These are phyloP conservation scores for Bassia scoparia DNA, from an alignment of 148 eudicot species.

Conservation along the genomic window DNA sequence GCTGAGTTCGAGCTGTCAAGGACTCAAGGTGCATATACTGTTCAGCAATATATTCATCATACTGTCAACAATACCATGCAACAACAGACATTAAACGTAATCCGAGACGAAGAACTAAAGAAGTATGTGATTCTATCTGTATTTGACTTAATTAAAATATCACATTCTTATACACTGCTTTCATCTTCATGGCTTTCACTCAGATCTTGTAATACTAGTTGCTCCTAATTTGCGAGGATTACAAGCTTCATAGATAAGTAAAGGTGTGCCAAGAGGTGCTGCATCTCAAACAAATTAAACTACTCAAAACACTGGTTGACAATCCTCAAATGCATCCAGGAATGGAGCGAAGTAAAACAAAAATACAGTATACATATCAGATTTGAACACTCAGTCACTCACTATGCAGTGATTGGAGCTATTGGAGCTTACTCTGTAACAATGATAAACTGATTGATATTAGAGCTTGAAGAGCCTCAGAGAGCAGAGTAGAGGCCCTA, in stretches of 20 bases:
- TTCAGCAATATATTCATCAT: not conserved
- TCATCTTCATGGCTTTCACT: not conserved
- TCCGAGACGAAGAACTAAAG: not conserved
- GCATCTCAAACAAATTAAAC: not conserved
- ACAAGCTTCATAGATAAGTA: not conserved
- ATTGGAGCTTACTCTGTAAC: too few species aligned
- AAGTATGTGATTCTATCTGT: too few species aligned
- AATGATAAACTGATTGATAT: not conserved
- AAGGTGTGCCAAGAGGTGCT: not conserved
- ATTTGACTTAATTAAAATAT: not conserved
- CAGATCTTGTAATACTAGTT: not conserved
- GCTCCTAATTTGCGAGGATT: not conserved
- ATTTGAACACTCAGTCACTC: not conserved
- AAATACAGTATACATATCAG: not conserved
- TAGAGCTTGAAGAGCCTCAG: too few species aligned
- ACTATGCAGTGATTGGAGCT: not conserved
- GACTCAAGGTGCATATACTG: not conserved
- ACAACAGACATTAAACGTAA: not conserved
- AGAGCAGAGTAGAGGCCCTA: too few species aligned
- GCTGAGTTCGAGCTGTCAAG: too few species aligned
- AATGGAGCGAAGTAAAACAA: not conserved
- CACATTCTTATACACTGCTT: not conserved
- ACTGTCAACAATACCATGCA: too few species aligned
- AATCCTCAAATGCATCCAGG: not conserved
- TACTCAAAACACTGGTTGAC: not conserved